phyloP scores from a whole-genome alignment of 139 green algal species.

The Chlorella vulgaris region DNA sequence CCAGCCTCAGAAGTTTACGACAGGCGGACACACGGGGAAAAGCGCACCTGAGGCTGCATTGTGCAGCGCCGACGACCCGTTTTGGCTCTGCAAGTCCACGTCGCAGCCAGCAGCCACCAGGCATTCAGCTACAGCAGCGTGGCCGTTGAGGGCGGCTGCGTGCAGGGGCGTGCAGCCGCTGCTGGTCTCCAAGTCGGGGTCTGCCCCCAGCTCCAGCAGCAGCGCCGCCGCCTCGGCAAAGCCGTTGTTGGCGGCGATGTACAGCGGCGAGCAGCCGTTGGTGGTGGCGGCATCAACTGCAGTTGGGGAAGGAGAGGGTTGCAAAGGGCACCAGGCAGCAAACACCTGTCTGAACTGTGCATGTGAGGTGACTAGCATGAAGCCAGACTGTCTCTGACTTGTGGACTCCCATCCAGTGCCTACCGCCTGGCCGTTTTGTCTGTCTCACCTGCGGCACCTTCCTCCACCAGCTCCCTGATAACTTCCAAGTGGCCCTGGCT shows the following conservation, averaged over 20 bases:
- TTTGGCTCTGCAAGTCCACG: slow-evolving; percentile 43
- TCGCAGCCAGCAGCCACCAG: slow-evolving; percentile 43
- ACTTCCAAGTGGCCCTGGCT: slow-evolving; percentile 32
- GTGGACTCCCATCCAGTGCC: not conserved
- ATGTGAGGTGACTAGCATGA: no score
- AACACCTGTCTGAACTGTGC: not conserved
- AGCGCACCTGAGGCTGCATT: slow-evolving; percentile 41
- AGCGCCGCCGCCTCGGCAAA: slow-evolving; percentile 21
- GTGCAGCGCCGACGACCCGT: slow-evolving; percentile 55
- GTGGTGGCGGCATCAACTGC: slow-evolving; percentile 32
- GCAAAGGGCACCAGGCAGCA: not conserved
- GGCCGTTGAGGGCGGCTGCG: slow-evolving; percentile 52
- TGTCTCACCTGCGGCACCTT: slow-evolving; percentile 26
- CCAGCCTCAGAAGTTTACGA: not conserved
- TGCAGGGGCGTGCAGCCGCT: slow-evolving; percentile 40
- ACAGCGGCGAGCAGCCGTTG: slow-evolving; percentile 53
- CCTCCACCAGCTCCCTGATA: slow-evolving; percentile 39
- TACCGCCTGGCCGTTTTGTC: not conserved
- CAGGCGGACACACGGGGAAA: not conserved
- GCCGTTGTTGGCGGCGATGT: slow-evolving; percentile 52
- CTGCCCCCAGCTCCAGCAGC: slow-evolving; percentile 48
- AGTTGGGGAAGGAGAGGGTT: not conserved
- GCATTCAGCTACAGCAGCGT: slow-evolving; percentile 35
- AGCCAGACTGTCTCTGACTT: no score
- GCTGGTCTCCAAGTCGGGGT: slow-evolving; percentile 37